Percentiles rank a stretch among this genome's conserved stretches.
Evolutionary conservation across 164 flowering plant genomes (phyloP).

Genomic region (Piper longum): DNA sequence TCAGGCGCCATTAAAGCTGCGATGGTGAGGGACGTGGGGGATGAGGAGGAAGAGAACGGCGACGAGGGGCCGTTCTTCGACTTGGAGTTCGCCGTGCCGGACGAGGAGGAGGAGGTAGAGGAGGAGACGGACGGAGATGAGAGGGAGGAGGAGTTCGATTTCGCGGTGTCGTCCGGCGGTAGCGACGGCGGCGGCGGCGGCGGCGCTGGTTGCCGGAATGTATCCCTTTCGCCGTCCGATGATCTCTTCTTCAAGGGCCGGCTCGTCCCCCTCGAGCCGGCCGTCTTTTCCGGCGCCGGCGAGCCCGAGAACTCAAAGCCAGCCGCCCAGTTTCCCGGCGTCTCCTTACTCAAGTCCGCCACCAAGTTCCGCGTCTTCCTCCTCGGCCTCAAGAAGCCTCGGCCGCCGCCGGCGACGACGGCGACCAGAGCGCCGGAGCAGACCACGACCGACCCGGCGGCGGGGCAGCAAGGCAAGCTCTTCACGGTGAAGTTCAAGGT

Average conservation of each 20-base stretch:
- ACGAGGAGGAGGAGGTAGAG: conserved; percentile 16
- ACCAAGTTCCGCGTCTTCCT: conserved; percentile 59
- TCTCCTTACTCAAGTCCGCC: conserved; percentile 31
- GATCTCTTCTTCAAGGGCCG: conserved; percentile 62
- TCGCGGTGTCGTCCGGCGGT: conserved; percentile 32
- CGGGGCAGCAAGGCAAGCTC: conserved; percentile 17
- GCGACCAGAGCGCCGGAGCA: conserved; percentile 5
- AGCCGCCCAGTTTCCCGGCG: conserved; percentile 18
- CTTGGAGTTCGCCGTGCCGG: conserved; percentile 50
- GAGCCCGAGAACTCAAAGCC: conserved; percentile 18
- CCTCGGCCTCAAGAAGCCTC: conserved; percentile 52
- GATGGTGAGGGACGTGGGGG: conserved; percentile 1
- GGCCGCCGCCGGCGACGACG: conserved; percentile 9
- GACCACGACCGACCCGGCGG: not conserved
- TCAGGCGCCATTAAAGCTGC: conserved; percentile 13
- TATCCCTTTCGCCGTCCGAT: conserved; percentile 41
- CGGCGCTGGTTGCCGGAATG: conserved; percentile 7
- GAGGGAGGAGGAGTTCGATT: conserved; percentile 36
- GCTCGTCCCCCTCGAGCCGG: conserved; percentile 39
- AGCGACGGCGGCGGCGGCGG: too few relatives aligned
- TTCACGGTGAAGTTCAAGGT: conserved; percentile 63
- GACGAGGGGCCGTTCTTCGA: conserved; percentile 82
- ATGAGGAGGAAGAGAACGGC: conserved; percentile 13
- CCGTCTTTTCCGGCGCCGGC: conserved; percentile 8
- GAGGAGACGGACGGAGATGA: conserved; percentile 6